Conservation (phyloP, 2,329 filamentous ascomycete genomes). For the Talaromyces sp. region DNA sequence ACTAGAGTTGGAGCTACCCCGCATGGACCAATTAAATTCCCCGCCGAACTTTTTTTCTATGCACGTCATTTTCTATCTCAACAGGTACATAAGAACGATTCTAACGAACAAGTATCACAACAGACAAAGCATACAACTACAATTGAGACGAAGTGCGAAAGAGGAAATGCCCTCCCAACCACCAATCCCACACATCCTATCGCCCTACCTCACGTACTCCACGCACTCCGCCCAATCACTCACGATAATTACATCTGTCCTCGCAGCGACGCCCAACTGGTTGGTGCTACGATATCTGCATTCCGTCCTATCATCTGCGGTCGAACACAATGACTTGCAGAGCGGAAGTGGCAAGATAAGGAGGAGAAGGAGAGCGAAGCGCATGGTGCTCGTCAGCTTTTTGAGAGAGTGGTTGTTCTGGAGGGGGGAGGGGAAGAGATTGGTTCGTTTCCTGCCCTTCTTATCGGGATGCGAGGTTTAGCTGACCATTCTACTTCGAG, state of each 20-base stretch:
- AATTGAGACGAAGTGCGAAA: not conserved
- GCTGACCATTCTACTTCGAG: not conserved
- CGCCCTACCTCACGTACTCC: constrained; percentile 13
- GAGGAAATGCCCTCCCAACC: constrained; percentile 36
- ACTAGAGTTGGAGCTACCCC: constrained; percentile 5
- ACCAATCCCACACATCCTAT: constrained; percentile 36
- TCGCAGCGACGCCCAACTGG: constrained; percentile 55
- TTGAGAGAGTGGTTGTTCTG: constrained; percentile 76
- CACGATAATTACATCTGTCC: constrained; percentile 43
- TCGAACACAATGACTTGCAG: not conserved
- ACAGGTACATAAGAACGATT: too few relatives aligned
- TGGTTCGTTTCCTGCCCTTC: constrained; percentile 51
- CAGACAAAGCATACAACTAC: not conserved
- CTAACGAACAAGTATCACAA: too few relatives aligned
- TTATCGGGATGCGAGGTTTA: not conserved
- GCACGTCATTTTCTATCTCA: not conserved
- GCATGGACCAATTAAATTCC: constrained; percentile 15
- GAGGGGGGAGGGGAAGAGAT: constrained; percentile 65
- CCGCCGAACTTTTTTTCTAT: constrained; percentile 14
- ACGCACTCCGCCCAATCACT: constrained; percentile 34
- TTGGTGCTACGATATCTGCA: constrained; percentile 52
- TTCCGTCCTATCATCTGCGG: constrained; percentile 39
- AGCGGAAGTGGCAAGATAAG: not conserved
- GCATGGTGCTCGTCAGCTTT: constrained; percentile 77
- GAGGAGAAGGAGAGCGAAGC: constrained; percentile 20